These are phyloP conservation scores for Discostella stelligera DNA, from an alignment of 352 stramenopile species.

Conservation along the genomic window DNA sequence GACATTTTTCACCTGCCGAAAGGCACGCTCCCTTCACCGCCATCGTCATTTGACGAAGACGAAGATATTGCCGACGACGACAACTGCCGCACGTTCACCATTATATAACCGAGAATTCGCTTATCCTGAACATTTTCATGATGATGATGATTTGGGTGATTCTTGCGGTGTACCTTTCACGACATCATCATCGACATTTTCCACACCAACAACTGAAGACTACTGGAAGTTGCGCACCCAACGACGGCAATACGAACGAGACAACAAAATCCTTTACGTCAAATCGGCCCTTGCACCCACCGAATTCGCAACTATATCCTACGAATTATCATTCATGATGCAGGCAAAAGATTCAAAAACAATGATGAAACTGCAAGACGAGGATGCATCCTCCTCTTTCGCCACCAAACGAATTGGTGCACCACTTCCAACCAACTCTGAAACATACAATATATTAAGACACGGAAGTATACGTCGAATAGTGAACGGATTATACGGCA, in stretches of 20 bases:
- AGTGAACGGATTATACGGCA: constrained; percentile 35
- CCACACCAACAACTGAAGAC: neutral
- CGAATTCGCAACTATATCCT: constrained; percentile 47
- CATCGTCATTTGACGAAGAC: neutral
- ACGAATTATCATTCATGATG: constrained; percentile 28
- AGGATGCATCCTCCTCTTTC: constrained; percentile 61
- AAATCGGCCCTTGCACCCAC: constrained; percentile 56
- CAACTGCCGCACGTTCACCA: neutral
- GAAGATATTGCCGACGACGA: neutral
- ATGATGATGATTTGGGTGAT: neutral
- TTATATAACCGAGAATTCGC: neutral
- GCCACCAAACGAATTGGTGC: constrained; percentile 58
- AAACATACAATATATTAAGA: constrained; percentile 50
- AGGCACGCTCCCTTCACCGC: neutral
- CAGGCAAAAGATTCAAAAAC: neutral
- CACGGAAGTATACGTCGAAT: constrained; percentile 50
- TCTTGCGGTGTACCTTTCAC: neutral
- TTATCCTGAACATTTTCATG: neutral
- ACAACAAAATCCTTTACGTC: constrained; percentile 61
- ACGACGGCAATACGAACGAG: constrained; percentile 43
- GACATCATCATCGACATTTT: neutral
- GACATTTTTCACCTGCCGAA: neutral
- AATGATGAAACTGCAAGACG: constrained; percentile 13
- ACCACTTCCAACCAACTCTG: constrained; percentile 18
- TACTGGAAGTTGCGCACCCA: constrained; percentile 26